phyloP scores from a whole-genome alignment of 2,329 filamentous ascomycete genomes.

The Alternaria sp. region DNA sequence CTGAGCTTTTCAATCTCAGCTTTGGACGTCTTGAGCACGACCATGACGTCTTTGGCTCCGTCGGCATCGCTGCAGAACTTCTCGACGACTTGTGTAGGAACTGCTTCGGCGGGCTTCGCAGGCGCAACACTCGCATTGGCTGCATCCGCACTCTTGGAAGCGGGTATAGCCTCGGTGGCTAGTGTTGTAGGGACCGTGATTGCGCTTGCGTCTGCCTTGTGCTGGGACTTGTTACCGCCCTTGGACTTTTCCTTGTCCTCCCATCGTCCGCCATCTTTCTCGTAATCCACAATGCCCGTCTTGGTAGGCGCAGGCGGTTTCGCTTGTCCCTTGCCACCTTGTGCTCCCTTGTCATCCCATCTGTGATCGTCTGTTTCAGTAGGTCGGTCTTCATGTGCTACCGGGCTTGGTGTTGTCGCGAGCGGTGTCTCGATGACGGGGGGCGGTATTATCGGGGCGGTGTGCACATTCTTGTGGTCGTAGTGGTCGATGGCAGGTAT shows the following conservation, averaged over 20 bases:
- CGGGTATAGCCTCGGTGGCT: conserved; percentile 6
- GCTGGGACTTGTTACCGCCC: not conserved
- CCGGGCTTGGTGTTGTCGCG: conserved; percentile 12
- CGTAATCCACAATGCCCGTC: conserved; percentile 22
- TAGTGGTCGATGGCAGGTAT: conserved; percentile 37
- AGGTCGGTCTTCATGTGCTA: conserved; percentile 14
- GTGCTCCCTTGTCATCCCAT: conserved; percentile 24
- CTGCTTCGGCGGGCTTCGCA: conserved; percentile 4
- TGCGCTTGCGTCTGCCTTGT: not conserved
- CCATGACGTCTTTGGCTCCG: conserved; percentile 60
- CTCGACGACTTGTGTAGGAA: conserved; percentile 9
- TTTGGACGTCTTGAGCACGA: conserved; percentile 67
- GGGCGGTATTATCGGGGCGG: conserved; percentile 29
- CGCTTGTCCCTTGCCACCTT: conserved; percentile 4
- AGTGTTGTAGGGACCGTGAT: conserved; percentile 19
- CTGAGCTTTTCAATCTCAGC: conserved; percentile 66
- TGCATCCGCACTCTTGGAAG: conserved; percentile 7
- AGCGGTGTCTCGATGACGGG: conserved; percentile 22
- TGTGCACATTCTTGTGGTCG: conserved; percentile 30
- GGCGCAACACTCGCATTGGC: not conserved
- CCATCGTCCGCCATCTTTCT: conserved; percentile 33
- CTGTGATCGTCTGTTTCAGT: conserved; percentile 19
- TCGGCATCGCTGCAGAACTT: conserved; percentile 37
- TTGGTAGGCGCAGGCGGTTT: conserved; percentile 6
- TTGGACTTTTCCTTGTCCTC: conserved; percentile 22